Evolutionary conservation across 1,284 basidiomycete genomes (phyloP).

Genomic region (Moesziomyces sp.): DNA sequence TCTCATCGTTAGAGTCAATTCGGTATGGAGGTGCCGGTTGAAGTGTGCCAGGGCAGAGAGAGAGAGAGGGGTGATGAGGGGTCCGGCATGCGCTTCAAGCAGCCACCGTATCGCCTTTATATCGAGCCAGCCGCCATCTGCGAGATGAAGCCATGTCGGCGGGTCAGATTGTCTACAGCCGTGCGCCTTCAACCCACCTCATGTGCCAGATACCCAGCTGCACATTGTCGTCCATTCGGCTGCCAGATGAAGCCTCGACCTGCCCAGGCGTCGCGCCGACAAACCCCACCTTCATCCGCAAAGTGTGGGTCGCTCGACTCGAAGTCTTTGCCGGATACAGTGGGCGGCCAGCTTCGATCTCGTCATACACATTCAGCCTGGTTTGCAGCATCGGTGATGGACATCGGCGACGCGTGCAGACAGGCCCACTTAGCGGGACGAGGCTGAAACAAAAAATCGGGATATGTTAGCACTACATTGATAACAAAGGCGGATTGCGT

Average conservation of each 20-base stretch:
- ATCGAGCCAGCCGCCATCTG: neutral
- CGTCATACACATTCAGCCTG: no score
- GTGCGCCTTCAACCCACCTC: neutral
- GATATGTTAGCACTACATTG: no score
- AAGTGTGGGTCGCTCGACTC: no score
- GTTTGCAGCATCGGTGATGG: neutral
- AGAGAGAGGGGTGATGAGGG: no score
- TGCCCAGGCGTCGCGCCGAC: no score
- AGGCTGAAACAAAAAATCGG: rapidly evolving
- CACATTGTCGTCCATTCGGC: neutral
- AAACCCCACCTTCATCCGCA: neutral
- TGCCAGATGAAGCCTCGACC: neutral
- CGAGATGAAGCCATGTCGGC: neutral
- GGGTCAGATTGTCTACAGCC: neutral
- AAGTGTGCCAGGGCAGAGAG: no score
- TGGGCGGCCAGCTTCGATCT: no score
- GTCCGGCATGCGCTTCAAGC: no score
- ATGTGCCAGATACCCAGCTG: neutral
- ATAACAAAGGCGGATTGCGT: no score
- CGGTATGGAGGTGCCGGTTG: neutral
- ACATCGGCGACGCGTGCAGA: neutral
- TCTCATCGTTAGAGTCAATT: neutral
- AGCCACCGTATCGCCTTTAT: neutral
- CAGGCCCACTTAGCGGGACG: no score
- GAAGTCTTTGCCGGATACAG: no score